phyloP scores from a whole-genome alignment of 352 stramenopile genomes.

The Globisporangium alternatum region DNA sequence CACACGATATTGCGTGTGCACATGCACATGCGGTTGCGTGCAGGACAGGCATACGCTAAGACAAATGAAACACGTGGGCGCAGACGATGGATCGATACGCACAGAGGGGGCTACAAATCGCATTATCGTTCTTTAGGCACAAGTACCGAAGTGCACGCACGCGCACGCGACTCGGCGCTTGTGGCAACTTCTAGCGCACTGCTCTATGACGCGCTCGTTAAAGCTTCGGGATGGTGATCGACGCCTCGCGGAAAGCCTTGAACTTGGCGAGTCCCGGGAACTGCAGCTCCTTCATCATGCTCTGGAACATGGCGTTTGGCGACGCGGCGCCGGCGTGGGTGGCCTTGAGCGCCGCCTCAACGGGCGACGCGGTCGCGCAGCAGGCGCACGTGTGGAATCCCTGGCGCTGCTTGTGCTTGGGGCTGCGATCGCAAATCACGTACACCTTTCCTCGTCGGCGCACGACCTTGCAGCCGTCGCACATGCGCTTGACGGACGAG shows the following conservation, averaged over 20 bases:
- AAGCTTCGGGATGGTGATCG: slow-evolving; percentile 73
- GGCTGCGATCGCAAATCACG: slow-evolving; percentile 89
- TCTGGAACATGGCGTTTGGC: slow-evolving; percentile 90
- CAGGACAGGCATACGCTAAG: not conserved
- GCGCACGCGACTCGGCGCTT: not conserved
- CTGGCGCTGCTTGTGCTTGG: slow-evolving; percentile 93
- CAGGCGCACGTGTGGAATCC: slow-evolving; percentile 83
- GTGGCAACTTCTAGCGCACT: slow-evolving; percentile 1
- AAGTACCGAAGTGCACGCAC: not conserved
- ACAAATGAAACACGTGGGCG: not conserved
- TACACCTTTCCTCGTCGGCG: slow-evolving; percentile 84
- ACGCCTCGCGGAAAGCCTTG: slow-evolving; percentile 73
- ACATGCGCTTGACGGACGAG: slow-evolving; percentile 90
- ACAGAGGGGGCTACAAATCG: slow-evolving; percentile 4
- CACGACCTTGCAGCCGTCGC: slow-evolving; percentile 90
- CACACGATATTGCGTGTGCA: not conserved
- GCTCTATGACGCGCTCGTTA: slow-evolving; percentile 7
- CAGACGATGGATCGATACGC: not conserved
- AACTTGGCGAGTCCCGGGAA: slow-evolving; percentile 83
- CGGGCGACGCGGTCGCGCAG: slow-evolving; percentile 23
- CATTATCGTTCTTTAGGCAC: slow-evolving; percentile 10
- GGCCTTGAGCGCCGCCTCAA: slow-evolving; percentile 19
- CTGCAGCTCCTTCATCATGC: slow-evolving; percentile 93
- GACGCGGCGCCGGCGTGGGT: slow-evolving; percentile 44
- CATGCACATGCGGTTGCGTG: not conserved